Evolutionary conservation across 2,329 filamentous ascomycete genomes (phyloP), one percentile per base, ranked within the genome.

Genomic region (Ophiostoma perfectum): DNA sequence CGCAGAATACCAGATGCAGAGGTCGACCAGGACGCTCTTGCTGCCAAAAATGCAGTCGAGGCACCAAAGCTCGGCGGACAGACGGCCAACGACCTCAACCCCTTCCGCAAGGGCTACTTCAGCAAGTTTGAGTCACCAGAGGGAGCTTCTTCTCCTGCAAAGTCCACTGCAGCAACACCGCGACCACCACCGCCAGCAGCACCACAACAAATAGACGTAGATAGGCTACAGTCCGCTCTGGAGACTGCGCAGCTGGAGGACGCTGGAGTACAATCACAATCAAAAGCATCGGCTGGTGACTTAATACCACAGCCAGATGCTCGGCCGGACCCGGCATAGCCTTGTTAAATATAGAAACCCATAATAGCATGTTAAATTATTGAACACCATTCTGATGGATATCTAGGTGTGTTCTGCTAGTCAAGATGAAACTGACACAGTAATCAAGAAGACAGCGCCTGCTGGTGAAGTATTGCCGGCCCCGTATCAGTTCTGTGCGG

Each of bases 1-100:
- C 84, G 87, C 62, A 86, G 93, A 66, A 80, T 91, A 27, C 82
- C 85, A 0, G 88, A 92, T 73, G 80, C 75, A 11, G 80, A 83
- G 45, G 82, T 91, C 7, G 82, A 83, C 66, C 41, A 45, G 42
- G 16, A 11, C 5, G 63, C 63, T 11, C 63, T 64, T 27, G 63
- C 63, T 12, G 63, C 41, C n/a, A 27, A 47, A 18, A 45, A 64
- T 47, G 71, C 72, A 45, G 74, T 67, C 74, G 76, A 72, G 72
- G 71, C 67, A 73, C 75, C 71, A 69, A 74, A 73, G 66, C 73
- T 75, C 1, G 49, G 65, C 39, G 85, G 85, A 18, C 81, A 78
- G 67, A 84, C 84, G 2, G 85, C 83, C 42, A 82, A 87, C 74
- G 84, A 87, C 70, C 78, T 87, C 68, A 88, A 88, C 71, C 84